These are phyloP conservation scores for Aspergillus baeticus DNA, from an alignment of 495 filamentous ascomycete species.

Conservation along the genomic window DNA sequence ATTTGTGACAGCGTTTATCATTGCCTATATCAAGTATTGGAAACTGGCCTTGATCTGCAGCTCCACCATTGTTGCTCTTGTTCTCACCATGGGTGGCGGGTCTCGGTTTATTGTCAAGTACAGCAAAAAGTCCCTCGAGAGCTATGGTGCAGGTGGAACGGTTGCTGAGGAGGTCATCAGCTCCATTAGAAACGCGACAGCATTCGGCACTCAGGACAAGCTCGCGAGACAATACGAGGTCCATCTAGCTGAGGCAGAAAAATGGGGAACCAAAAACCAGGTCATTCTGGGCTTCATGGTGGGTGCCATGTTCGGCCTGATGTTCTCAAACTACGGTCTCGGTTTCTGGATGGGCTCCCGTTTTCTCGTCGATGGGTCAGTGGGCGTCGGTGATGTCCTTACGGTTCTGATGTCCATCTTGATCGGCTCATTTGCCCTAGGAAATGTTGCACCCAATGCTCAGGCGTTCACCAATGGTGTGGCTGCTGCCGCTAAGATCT, in stretches of 20 bases:
- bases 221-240: constrained; percentile 79
- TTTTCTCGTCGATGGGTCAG: constrained; percentile 68
- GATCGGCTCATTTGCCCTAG: constrained; percentile 87
- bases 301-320: constrained; percentile 73
- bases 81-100: constrained; percentile 69
- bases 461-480: constrained; percentile 81
- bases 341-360: constrained; percentile 94
- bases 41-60: constrained; percentile 79
- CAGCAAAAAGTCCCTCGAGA: constrained; percentile 70
- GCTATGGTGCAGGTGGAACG: constrained; percentile 81
- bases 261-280: constrained; percentile 75
- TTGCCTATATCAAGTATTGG: constrained; percentile 84
- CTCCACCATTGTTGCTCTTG: constrained; percentile 72
- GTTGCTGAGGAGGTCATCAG: constrained; percentile 94
- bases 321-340: constrained; percentile 88
- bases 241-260: constrained; percentile 70
- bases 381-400: constrained; percentile 53
- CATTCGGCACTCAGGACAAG: constrained; percentile 89
- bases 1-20: constrained; percentile 85
- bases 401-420: constrained; percentile 88
- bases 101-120: constrained; percentile 76
- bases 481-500: constrained; percentile 87
- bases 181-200: constrained; percentile 88
- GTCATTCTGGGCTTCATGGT: constrained; percentile 71
- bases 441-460: constrained; percentile 82